Evolutionary conservation across 2,329 filamentous ascomycete genomes (phyloP).

Genomic region (Colletotrichum caudatum): DNA sequence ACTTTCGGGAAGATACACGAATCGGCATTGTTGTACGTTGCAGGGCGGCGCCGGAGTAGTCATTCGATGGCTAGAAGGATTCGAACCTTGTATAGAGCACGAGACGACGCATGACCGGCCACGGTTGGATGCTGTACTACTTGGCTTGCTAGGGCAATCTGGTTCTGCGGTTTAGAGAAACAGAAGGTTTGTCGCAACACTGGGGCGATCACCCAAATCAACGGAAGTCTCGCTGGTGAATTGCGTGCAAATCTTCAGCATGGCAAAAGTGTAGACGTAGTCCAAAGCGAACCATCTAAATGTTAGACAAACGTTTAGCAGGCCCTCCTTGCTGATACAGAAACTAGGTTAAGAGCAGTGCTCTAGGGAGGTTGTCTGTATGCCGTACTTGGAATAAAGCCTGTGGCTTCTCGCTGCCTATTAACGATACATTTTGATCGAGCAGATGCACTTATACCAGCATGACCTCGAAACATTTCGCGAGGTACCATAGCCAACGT

Average conservation of each 20-base stretch:
- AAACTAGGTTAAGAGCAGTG: background rate
- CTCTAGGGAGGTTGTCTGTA: background rate
- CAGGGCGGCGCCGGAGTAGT: background rate
- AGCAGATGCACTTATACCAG: background rate
- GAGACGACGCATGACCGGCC: background rate
- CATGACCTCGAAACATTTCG: background rate
- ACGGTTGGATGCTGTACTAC: background rate
- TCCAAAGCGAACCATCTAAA: no score
- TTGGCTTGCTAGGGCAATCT: slow-evolving; percentile 3
- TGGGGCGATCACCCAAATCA: background rate
- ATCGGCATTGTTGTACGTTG: background rate
- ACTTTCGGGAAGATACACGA: background rate
- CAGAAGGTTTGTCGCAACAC: background rate
- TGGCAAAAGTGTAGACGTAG: background rate
- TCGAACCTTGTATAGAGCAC: slow-evolving; percentile 12
- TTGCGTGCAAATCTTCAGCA: background rate
- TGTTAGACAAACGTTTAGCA: no score
- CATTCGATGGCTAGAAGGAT: slow-evolving; percentile 9
- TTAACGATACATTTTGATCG: background rate
- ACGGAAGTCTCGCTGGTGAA: background rate
- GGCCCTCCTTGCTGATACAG: no score
- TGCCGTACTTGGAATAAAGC: background rate
- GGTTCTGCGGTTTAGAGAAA: background rate
- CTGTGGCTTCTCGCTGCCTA: background rate
- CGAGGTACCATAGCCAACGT: background rate